These are phyloP conservation scores for Gloeophyllum trabeum DNA, from an alignment of 768 basidiomycete species.

Conservation along the genomic window DNA sequence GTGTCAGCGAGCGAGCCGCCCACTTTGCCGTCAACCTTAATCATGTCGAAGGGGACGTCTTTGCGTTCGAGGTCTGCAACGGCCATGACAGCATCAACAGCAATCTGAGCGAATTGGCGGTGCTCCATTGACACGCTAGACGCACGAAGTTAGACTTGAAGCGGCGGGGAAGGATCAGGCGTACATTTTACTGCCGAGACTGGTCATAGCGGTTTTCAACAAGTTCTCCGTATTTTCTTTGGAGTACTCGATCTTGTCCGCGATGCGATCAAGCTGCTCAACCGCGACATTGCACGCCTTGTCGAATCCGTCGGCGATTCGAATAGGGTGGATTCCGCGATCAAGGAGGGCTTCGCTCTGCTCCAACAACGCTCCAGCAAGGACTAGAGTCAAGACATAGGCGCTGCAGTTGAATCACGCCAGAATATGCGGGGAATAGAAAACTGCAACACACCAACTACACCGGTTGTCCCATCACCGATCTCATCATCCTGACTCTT, in stretches of 20 bases:
- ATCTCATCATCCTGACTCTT: constrained; percentile 99
- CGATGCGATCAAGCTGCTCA: constrained; percentile 81
- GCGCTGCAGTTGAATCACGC: neutral
- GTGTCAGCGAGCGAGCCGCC: constrained; percentile 96
- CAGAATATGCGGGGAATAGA: constrained; percentile 4
- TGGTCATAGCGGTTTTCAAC: constrained; percentile 91
- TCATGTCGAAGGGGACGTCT: constrained; percentile 95
- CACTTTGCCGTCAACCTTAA: constrained; percentile 98
- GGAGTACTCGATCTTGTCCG: constrained; percentile 83
- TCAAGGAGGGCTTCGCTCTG: constrained; percentile 95
- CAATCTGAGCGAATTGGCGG: constrained; percentile 92
- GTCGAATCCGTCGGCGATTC: constrained; percentile 98
- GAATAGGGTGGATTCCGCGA: constrained; percentile 97
- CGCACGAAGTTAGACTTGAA: neutral
- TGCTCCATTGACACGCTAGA: constrained; percentile 93
- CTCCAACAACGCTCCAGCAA: constrained; percentile 95
- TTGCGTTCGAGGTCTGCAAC: constrained; percentile 93
- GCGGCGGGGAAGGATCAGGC: constrained; percentile 12
- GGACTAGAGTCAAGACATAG: constrained; percentile 39
- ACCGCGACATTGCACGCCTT: constrained; percentile 87
- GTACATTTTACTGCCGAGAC: constrained; percentile 96
- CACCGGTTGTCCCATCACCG: constrained; percentile 98
- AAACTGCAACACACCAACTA: constrained; percentile 76
- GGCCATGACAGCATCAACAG: constrained; percentile 90
- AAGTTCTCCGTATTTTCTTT: constrained; percentile 76